These are phyloP conservation scores for Scalesia atractyloides DNA, from an alignment of 129 eudicot genomes.

Conservation along the genomic window DNA sequence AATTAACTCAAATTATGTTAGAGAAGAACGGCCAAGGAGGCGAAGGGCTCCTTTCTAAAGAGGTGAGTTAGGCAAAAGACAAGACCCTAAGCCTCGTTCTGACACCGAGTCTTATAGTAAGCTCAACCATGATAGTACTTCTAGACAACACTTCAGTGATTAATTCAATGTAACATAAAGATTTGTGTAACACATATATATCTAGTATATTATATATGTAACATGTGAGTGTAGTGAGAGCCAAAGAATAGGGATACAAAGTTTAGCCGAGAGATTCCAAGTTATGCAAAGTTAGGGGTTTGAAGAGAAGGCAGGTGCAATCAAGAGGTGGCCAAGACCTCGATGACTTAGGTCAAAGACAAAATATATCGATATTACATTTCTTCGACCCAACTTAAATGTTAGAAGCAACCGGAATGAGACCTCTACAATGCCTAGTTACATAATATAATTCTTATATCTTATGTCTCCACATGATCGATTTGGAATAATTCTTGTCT, in stretches of 20 bases:
- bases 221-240: neutral
- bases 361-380: too few relatives aligned
- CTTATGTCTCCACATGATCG: slow-evolving; percentile 11
- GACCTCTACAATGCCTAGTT: too few relatives aligned
- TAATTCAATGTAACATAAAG: neutral
- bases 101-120: neutral
- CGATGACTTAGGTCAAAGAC: too few relatives aligned
- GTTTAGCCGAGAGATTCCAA: neutral
- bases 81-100: neutral
- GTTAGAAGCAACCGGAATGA: too few relatives aligned
- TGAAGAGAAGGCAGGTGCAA: neutral
- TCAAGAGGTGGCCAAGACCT: neutral
- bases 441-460: neutral
- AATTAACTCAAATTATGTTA: too few relatives aligned
- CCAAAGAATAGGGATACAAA: neutral
- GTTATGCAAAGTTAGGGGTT: neutral
- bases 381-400: too few relatives aligned
- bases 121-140: neutral
- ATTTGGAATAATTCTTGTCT: slow-evolving; percentile 25
- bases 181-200: too few relatives aligned
- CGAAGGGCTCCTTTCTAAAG: neutral
- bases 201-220: neutral
- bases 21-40: too few relatives aligned
- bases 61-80: neutral
- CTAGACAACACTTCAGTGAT: neutral